A percentile compares a stretch with the other conserved stretches of the same genome.
Conservation (phyloP, 78 protist genomes). For the Chrysochromulina parva region DNA sequence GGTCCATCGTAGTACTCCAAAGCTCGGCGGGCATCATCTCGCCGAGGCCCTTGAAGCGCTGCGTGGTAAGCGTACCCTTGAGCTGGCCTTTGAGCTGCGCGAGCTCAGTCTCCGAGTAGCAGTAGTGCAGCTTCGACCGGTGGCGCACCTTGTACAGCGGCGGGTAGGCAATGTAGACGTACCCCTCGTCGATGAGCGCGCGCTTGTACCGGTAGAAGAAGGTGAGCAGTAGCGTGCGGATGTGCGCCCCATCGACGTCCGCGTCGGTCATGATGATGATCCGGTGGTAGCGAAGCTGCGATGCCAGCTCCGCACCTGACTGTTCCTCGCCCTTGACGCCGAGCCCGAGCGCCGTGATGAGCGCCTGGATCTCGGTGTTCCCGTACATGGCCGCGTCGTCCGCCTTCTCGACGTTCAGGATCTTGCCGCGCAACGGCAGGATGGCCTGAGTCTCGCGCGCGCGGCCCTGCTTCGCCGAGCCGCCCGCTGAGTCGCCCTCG, state of each 20-base stretch:
- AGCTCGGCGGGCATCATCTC: conserved; percentile 36
- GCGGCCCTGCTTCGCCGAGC: conserved; percentile 28
- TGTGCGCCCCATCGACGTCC: conserved; percentile 36
- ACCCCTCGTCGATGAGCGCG: neutral
- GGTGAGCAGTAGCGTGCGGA: conserved; percentile 33
- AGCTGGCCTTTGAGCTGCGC: neutral
- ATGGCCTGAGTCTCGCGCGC: neutral
- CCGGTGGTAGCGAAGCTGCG: conserved; percentile 1
- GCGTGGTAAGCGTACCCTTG: neutral
- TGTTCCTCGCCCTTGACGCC: conserved; percentile 3
- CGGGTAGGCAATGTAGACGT: conserved; percentile 23
- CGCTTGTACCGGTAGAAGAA: neutral
- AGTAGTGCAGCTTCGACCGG: neutral
- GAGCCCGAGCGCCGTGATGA: conserved; percentile 3
- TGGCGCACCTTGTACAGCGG: conserved; percentile 8
- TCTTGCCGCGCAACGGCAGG: conserved; percentile 29
- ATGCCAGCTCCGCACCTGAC: neutral
- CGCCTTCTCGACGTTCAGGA: conserved; percentile 23
- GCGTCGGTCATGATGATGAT: conserved; percentile 20
- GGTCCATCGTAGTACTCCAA: conserved; percentile 19
- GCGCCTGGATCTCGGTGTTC: conserved; percentile 9
- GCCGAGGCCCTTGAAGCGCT: conserved; percentile 32
- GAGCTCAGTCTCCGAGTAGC: neutral
- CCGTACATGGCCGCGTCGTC: neutral
- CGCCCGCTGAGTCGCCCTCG: conserved; percentile 33